Conservation (phyloP, 2,329 filamentous ascomycete species). For the Chalaropsis thielavioides region DNA sequence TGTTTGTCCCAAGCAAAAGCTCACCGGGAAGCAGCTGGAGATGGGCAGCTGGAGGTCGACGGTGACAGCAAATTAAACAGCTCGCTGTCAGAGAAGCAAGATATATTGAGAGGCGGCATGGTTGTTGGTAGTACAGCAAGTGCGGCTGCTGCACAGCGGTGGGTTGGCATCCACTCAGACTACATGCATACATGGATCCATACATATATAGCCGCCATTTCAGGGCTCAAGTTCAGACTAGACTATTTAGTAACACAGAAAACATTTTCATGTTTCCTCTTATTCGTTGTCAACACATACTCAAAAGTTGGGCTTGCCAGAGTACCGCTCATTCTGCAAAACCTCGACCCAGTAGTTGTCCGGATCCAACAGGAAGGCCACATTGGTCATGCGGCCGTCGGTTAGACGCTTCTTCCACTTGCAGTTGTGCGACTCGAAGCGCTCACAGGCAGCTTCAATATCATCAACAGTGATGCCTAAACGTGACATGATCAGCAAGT, state of each 20-base stretch:
- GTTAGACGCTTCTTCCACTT: slow-evolving; percentile 93
- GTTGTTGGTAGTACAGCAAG: neutral
- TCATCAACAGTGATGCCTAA: slow-evolving; percentile 72
- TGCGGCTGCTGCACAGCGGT: neutral
- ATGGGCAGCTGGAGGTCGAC: neutral
- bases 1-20: slow-evolving; percentile 2
- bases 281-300: slow-evolving; percentile 25
- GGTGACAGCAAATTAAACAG: neutral
- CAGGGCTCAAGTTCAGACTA: neutral
- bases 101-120: neutral
- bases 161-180: neutral
- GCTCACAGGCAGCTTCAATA: slow-evolving; percentile 70
- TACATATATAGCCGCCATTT: neutral
- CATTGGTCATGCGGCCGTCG: slow-evolving; percentile 83
- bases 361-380: slow-evolving; percentile 81
- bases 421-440: slow-evolving; percentile 69
- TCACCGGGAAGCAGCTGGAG: neutral
- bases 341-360: slow-evolving; percentile 74
- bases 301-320: slow-evolving; percentile 39
- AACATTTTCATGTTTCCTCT: neutral
- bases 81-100: neutral
- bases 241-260: neutral
- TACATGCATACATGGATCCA: neutral
- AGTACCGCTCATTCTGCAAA: slow-evolving; percentile 63
- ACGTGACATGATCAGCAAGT: slow-evolving; percentile 19